These are phyloP conservation scores for Ophiobolus disseminans DNA, from an alignment of 2,329 filamentous ascomycete species.

Conservation along the genomic window DNA sequence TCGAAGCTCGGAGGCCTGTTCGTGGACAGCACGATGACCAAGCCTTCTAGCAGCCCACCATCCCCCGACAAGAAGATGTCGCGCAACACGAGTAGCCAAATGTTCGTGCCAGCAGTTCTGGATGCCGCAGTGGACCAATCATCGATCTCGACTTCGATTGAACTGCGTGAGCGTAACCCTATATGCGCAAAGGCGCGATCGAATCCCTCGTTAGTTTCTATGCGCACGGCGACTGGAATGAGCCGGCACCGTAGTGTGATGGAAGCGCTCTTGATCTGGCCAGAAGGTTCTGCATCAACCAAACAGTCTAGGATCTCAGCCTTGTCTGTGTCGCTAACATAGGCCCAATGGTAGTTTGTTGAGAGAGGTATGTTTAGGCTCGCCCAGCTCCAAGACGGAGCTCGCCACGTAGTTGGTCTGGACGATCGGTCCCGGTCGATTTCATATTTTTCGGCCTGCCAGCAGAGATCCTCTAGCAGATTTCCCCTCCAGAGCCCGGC, in stretches of 20 bases:
- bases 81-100: too few species aligned
- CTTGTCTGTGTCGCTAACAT: background rate
- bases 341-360: background rate
- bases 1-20: too few species aligned
- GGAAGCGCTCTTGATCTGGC: background rate
- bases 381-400: slow-evolving; percentile 4
- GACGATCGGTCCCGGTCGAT: background rate
- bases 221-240: too few species aligned
- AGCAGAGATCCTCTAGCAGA: slow-evolving; percentile 3
- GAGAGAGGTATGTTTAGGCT: background rate
- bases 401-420: background rate
- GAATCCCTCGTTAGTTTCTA: too few species aligned
- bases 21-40: too few species aligned
- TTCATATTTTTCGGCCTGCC: background rate
- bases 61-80: too few species aligned
- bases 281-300: background rate
- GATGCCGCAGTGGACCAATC: too few species aligned
- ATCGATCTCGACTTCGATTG: too few species aligned
- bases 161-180: too few species aligned
- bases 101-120: too few species aligned
- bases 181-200: too few species aligned
- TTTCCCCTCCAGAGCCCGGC: slow-evolving; percentile 11
- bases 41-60: too few species aligned
- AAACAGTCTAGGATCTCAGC: background rate
- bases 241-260: background rate